Evolutionary conservation across 2,329 filamentous ascomycete species (phyloP), one percentile per base, ranked within the genome.

Genomic region (Hyphodiscus sp.): DNA sequence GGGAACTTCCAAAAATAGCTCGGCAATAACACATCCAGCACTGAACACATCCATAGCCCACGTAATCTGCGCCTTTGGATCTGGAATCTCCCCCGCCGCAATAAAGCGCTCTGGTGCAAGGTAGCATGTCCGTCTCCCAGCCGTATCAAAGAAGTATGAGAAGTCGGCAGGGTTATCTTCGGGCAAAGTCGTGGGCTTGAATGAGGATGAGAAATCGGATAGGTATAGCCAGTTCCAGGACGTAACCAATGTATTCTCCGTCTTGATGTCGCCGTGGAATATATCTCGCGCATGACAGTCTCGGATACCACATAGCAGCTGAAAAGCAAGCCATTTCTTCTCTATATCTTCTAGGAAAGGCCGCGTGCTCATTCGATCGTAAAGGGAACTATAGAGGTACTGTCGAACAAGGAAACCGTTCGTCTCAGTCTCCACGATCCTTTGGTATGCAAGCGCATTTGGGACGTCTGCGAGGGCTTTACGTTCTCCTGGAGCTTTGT

Each of bases 31-130:
- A 68, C 95, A 99, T 8, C 94, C 94, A 20, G 87, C 87, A 69
- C 94, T 97, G 74, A 99, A 99, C 38, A 99, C 86, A 68, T 99
- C 94, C 95, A 99, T 99, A 41, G 94, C 92, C 91, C 92, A 96
- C 47, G 83, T 86, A 50, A 87, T 73, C 4, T 79, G 84, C 65
- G 84, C 72, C 73, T 82, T 75, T 68, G 81, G 69, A 52, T 85
- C 80, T 7, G 83, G 78, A 19, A 82, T 79, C 60, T 86, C 81
- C 20, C 83, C 85, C 2, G 86, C 78, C 4, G 83, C 82, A 18
- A 94, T 76, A 68, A 99, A 99, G 43, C 94, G 80, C 69, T 99
- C 95, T 1, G 94, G 94, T 0, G 95, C 95, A 26, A 99, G 76
- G 65, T 99, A 97, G 72, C 94, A 99, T 4, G 91, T 96, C 50